These are phyloP conservation scores for Ceratobasidium sp. DNA, from an alignment of 1,284 basidiomycete genomes.

Conservation along the genomic window DNA sequence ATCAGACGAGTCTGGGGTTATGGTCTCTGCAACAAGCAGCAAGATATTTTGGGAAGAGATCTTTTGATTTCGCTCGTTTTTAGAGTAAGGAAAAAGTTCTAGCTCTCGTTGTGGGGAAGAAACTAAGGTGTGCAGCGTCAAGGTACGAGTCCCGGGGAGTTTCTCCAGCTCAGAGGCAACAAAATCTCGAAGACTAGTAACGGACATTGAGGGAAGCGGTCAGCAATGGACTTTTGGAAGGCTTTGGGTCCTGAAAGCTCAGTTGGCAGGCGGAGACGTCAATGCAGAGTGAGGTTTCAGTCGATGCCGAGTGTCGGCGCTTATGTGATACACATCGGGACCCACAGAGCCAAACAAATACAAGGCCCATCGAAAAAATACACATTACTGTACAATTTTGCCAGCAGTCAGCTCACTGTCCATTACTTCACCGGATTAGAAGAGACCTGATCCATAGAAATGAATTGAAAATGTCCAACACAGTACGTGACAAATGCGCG, in stretches of 20 bases:
- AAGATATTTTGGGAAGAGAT: conserved; percentile 81
- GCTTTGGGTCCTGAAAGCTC: background rate
- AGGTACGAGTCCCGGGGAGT: conserved; percentile 65
- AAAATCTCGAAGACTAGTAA: conserved; percentile 30
- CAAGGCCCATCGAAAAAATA: background rate
- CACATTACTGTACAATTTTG: too few relatives aligned
- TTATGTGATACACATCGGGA: background rate
- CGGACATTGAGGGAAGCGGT: background rate
- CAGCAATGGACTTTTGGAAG: background rate
- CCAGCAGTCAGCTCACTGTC: background rate
- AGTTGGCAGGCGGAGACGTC: background rate
- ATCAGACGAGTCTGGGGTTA: conserved; percentile 21
- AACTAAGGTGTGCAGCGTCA: conserved; percentile 81
- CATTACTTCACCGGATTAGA: background rate
- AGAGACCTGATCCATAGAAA: conserved; percentile 35
- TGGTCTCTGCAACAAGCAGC: conserved; percentile 74
- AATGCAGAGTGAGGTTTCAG: background rate
- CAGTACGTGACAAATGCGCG: conserved; percentile 37
- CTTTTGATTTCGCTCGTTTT: conserved; percentile 61
- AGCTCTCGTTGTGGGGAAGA: conserved; percentile 76
- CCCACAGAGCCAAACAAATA: conserved; percentile 28
- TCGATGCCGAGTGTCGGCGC: background rate
- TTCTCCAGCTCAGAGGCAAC: conserved; percentile 39
- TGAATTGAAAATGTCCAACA: conserved; percentile 44
- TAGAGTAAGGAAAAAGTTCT: conserved; percentile 80